Base-by-base conservation (phyloP, 2,329 filamentous ascomycete species). In the Penicillium sp. region DNA sequence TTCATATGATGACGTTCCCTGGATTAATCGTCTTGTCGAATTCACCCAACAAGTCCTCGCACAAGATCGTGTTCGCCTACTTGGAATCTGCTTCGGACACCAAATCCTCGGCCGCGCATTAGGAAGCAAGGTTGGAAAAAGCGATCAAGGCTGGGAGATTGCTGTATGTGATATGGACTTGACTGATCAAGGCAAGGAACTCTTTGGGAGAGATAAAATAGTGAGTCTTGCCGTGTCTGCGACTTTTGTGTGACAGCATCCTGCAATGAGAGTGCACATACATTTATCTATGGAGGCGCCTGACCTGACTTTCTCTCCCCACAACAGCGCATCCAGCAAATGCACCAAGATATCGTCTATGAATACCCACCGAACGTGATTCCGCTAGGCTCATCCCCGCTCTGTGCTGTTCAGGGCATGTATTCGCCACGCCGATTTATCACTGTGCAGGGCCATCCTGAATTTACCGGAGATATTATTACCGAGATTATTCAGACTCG, bases 11-110 rank as follows among this genome's bases (percentile, higher is more conserved):
- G 74, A 84, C 59, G 77, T 82, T 42, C 80, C 84, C 0, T 95
- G 89, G 89, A 92, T 93, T 55, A 55, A 84, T 35, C 82, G 80
- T 45, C 77, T 95, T 1, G 84, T 89, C 14, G 81, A 83, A 1
- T 95, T 83, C 62, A 82, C 80, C 0, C 73, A 76, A 42, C 74
- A 77, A 56, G 75, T 87, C 3, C 75, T 88, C 29, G 75, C 76
- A 11, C 79, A 85, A 55, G 74, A 78, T 22, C 75, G 82, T 0
- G 80, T 93, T 7, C 80, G 82, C 30, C 71, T 91, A n/a, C 77
- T 95, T 13, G 89, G 89, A 10, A 79, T 93, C 13, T 95, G 89
- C 70, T 95, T 92, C 67, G 89, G 89, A 4, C 89, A 95, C 67
- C 89, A 95, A 73, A 90, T 95, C 61, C 73, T 93, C 36, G 88